Percentiles rank a stretch among this genome's conserved stretches.
Conservation (phyloP, 306 rosid genomes). For the Hylodesmum podocarpum region DNA sequence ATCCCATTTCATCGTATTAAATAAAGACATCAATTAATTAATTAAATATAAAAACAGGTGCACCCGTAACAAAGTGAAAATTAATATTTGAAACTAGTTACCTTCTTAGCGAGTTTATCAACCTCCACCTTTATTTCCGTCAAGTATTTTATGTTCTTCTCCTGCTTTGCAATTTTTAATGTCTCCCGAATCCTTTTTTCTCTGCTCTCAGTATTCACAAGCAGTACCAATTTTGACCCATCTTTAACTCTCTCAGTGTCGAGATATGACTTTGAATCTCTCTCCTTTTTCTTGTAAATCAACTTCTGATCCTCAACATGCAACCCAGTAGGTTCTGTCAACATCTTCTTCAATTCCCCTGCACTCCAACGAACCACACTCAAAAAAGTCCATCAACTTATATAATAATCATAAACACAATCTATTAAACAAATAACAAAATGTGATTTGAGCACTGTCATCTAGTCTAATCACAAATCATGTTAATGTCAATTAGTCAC, state of each 20-base stretch:
- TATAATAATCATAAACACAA: too few species aligned
- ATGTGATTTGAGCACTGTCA: not conserved
- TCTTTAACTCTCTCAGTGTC: slow-evolving; percentile 68
- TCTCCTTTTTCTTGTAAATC: slow-evolving; percentile 75
- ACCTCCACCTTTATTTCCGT: slow-evolving; percentile 54
- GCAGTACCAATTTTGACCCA: slow-evolving; percentile 61
- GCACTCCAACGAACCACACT: slow-evolving; percentile 23
- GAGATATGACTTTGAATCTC: slow-evolving; percentile 73
- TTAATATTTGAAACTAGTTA: slow-evolving; percentile 10
- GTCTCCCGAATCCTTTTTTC: slow-evolving; percentile 57
- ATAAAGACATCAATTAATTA: not conserved
- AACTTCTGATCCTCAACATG: slow-evolving; percentile 71
- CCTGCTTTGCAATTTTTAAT: slow-evolving; percentile 45
- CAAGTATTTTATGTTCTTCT: slow-evolving; percentile 58
- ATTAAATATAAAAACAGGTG: not conserved
- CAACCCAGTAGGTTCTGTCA: slow-evolving; percentile 60
- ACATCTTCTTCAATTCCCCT: slow-evolving; percentile 92
- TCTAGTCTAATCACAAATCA: too few species aligned
- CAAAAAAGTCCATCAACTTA: not conserved
- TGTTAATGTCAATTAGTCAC: too few species aligned
- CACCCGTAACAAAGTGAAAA: not conserved
- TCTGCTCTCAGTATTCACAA: slow-evolving; percentile 57
- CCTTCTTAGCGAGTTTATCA: slow-evolving; percentile 61
- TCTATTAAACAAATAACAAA: not conserved
- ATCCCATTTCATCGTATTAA: slow-evolving; percentile 25